Percentiles rank a stretch among this genome's conserved stretches.
Evolutionary conservation across 2,329 filamentous ascomycete genomes (phyloP).

Genomic region (Amphichorda felina): DNA sequence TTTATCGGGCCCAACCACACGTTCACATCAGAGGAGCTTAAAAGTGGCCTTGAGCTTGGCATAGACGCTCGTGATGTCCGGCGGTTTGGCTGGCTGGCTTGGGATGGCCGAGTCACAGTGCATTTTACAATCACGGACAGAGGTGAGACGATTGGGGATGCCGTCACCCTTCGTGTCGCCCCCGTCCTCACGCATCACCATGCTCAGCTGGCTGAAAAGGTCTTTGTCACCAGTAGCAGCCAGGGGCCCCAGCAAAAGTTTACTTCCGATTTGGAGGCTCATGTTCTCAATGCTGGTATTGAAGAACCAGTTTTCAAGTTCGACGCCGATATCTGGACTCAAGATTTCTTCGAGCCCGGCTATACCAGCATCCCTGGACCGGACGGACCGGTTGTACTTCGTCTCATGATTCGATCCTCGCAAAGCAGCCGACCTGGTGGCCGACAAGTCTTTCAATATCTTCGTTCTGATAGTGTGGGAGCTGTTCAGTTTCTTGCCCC

Average conservation of each 20-base stretch:
- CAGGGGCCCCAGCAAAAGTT: slow-evolving; percentile 7
- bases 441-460: slow-evolving; percentile 17
- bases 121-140: slow-evolving; percentile 16
- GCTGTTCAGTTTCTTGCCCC: slow-evolving; percentile 10
- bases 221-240: slow-evolving; percentile 12
- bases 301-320: slow-evolving; percentile 12
- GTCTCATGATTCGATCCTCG: slow-evolving; percentile 18
- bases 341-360: slow-evolving; percentile 25
- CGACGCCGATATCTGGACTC: slow-evolving; percentile 20
- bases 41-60: slow-evolving; percentile 18
- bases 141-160: slow-evolving; percentile 8
- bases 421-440: slow-evolving; percentile 15
- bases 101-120: slow-evolving; percentile 15
- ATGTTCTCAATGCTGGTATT: too few relatives aligned
- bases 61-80: slow-evolving; percentile 21
- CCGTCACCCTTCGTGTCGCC: slow-evolving; percentile 20
- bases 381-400: slow-evolving; percentile 16
- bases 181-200: slow-evolving; percentile 25
- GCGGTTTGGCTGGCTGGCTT: slow-evolving; percentile 7
- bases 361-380: slow-evolving; percentile 25
- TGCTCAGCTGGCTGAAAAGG: slow-evolving; percentile 13
- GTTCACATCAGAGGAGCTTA: slow-evolving; percentile 15
- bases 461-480: slow-evolving; percentile 15
- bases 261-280: too few relatives aligned
- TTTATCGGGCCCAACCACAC: slow-evolving; percentile 12